Percentiles rank a stretch among this genome's conserved stretches.
Evolutionary conservation across 768 basidiomycete genomes (phyloP).

Genomic region (Pisolithus tinctorius): DNA sequence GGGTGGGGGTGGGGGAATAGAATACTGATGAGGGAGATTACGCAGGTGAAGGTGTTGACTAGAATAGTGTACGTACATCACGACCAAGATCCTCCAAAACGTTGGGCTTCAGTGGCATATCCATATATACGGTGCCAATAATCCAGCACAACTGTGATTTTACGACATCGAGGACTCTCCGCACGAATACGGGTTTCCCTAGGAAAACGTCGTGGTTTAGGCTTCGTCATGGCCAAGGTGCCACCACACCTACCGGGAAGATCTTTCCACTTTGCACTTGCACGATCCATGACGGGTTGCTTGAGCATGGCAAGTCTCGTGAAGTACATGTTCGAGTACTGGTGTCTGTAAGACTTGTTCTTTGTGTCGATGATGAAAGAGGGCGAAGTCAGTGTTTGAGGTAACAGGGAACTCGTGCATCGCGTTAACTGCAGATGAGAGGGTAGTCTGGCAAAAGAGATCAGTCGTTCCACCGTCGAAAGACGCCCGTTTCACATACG

Average conservation of each 20-base stretch:
- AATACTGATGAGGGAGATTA: constrained; percentile 50
- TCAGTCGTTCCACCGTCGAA: background rate
- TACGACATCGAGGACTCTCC: constrained; percentile 79
- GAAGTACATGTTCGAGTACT: constrained; percentile 73
- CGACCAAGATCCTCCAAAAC: constrained; percentile 92
- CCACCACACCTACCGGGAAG: constrained; percentile 30
- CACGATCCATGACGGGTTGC: constrained; percentile 40
- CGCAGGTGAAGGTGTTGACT: constrained; percentile 2
- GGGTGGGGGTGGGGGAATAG: constrained; percentile 79
- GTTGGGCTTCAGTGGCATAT: constrained; percentile 98
- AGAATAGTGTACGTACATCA: constrained; percentile 56
- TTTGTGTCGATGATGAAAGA: constrained; percentile 38
- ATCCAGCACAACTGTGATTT: constrained; percentile 85
- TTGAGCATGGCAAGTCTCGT: constrained; percentile 47
- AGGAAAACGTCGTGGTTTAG: constrained; percentile 3
- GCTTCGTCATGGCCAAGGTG: background rate
- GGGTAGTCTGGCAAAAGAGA: constrained; percentile 11
- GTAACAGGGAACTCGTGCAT: constrained; percentile 21
- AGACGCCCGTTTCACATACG: constrained; percentile 1
- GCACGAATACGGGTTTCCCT: constrained; percentile 69
- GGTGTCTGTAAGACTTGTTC: constrained; percentile 55
- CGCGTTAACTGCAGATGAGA: constrained; percentile 21
- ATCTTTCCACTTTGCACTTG: constrained; percentile 43
- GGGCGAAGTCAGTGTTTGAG: constrained; percentile 23
- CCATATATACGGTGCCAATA: constrained; percentile 94